These are phyloP conservation scores for Phyllosticta paracitricarpa DNA, from an alignment of 2,329 filamentous ascomycete genomes.

Conservation along the genomic window DNA sequence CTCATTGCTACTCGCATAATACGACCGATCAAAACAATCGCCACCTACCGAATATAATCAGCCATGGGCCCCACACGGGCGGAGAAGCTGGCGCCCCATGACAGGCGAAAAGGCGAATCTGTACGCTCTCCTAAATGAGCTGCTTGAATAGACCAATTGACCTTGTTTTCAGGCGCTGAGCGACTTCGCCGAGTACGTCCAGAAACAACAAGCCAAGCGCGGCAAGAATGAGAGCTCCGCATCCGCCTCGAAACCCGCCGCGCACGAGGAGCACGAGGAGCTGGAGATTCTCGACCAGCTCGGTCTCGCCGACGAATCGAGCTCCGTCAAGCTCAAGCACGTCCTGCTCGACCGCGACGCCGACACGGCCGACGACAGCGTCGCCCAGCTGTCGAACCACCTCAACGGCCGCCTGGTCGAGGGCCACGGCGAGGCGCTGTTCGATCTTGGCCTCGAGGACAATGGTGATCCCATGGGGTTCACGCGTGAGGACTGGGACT, in stretches of 20 bases:
- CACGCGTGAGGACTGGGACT: conserved; percentile 62
- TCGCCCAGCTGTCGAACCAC: conserved; percentile 54
- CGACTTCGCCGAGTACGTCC: conserved; percentile 96
- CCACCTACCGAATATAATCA: background rate
- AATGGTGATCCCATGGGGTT: conserved; percentile 78
- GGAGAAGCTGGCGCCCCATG: conserved; percentile 58
- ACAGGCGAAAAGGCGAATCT: conserved; percentile 78
- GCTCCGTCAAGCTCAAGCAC: conserved; percentile 58
- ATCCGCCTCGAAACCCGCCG: conserved; percentile 9
- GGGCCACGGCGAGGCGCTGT: conserved; percentile 79
- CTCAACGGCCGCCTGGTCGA: conserved; percentile 64
- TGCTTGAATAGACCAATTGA: background rate
- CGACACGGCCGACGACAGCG: conserved; percentile 45
- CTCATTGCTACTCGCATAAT: conserved; percentile 9
- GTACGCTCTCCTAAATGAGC: conserved; percentile 41
- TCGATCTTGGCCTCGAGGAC: conserved; percentile 87
- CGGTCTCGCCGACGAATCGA: conserved; percentile 59
- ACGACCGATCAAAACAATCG: conserved; percentile 1
- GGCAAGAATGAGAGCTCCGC: conserved; percentile 19
- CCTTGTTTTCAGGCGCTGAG: conserved; percentile 57
- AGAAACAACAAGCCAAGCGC: conserved; percentile 76
- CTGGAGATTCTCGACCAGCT: conserved; percentile 80
- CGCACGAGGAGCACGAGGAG: conserved; percentile 66
- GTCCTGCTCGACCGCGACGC: conserved; percentile 52
- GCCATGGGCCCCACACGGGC: conserved; percentile 25